These are phyloP conservation scores for Paraphoma chrysanthemicola DNA, from an alignment of 2,329 filamentous ascomycete species.

Conservation along the genomic window DNA sequence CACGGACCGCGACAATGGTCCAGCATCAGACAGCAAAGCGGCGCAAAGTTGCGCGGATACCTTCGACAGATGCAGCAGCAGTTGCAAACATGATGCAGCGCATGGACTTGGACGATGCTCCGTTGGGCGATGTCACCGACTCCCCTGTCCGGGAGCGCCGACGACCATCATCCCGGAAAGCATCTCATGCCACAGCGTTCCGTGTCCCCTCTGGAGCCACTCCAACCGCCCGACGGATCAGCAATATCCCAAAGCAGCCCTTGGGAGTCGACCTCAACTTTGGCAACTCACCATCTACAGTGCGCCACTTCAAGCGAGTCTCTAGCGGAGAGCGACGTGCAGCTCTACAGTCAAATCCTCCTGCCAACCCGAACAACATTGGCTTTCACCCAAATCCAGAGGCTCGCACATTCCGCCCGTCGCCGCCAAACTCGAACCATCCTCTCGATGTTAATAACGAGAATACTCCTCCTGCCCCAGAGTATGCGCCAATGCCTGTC, in stretches of 20 bases:
- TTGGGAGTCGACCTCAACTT: conserved; percentile 90
- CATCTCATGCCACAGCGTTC: conserved; percentile 49
- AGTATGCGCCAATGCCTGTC: conserved; percentile 60
- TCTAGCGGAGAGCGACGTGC: conserved; percentile 65
- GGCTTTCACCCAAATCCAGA: conserved; percentile 46
- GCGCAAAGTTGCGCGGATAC: conserved; percentile 56
- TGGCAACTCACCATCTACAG: conserved; percentile 90
- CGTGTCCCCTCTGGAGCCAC: conserved; percentile 45
- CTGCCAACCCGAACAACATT: conserved; percentile 17
- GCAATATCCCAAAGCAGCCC: conserved; percentile 68
- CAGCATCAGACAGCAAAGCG: conserved; percentile 56
- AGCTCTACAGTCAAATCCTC: conserved; percentile 41
- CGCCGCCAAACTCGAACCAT: conserved; percentile 41
- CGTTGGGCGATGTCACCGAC: conserved; percentile 50
- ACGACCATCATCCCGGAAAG: conserved; percentile 41
- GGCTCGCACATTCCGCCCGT: conserved; percentile 46
- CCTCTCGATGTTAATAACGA: conserved; percentile 59
- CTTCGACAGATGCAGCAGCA: conserved; percentile 46
- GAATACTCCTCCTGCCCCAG: conserved; percentile 62
- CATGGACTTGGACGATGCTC: conserved; percentile 54
- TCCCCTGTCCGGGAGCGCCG: conserved; percentile 38
- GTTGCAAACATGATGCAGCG: conserved; percentile 47
- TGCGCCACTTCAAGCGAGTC: conserved; percentile 88
- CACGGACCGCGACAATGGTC: conserved; percentile 64
- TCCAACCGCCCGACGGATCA: conserved; percentile 54